Evolutionary conservation across 306 rosid species (phyloP), one percentile per base, ranked within the genome.

Genomic region (Trifolium repens): DNA sequence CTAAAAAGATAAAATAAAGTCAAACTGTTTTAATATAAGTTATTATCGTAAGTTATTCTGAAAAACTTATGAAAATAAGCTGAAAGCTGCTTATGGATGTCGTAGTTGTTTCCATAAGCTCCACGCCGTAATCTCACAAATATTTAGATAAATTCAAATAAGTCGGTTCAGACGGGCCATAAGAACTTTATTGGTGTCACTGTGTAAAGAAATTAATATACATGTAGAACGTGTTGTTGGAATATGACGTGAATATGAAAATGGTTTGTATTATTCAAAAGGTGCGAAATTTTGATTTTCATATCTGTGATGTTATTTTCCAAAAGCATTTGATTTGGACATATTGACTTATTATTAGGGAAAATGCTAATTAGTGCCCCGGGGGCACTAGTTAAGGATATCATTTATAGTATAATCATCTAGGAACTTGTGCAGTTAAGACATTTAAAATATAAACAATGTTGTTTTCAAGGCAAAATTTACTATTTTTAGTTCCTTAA

Each of bases 221-320:
- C 44, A 19, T 71, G 59, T 16, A 32, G 26, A 80, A 15, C 17
- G 10, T 44, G 50, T 3, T 79, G 9, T 52, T 73, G 54, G 35
- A 8, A 16, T 34, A 15, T 24, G 24, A 22, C 57, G 14, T 47
- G 50, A 65, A 34, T 49, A 14, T 67, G 72, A 13, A 67, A 43
- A 67, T 43, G 57, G 57, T 24, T n/a, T 47, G 69, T 76, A 72
- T 32, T 40, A 24, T 65, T 63, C 73, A 37, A 60, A 60, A 42
- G 50, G 65, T 71, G 62, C 52, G 64, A 5, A 54, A 30, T 32
- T 67, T 80, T 76, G 67, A 60, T 62, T 68, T 68, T 14, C 14
- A 50, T 74, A 22, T 39, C 19, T 67, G 14, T 67, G 42, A 2
- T 71, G 22, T 49, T 47, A 43, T 24, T 22, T 61, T 67, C 19